phyloP scores from a whole-genome alignment of 306 rosid genomes.

The Dicorynia guianensis region DNA sequence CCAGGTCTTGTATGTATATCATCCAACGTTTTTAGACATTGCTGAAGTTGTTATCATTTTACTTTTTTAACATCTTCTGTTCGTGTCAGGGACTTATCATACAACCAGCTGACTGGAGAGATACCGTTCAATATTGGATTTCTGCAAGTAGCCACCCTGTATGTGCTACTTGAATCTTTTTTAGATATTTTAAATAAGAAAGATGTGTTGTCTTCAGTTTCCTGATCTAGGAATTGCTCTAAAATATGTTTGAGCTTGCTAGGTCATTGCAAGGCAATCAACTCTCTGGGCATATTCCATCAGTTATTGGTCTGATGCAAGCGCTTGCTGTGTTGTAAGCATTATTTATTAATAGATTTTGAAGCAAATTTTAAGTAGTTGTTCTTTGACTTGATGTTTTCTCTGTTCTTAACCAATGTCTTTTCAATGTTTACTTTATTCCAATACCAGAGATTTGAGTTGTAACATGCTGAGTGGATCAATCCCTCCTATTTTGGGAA shows the following conservation, averaged over 20 bases:
- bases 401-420: not conserved
- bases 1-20: slow-evolving; percentile 93
- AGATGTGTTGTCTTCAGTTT: not conserved
- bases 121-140: slow-evolving; percentile 88
- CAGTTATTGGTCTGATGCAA: slow-evolving; percentile 97
- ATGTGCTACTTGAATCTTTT: slow-evolving; percentile 36
- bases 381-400: not conserved
- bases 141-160: slow-evolving; percentile 88
- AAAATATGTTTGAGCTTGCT: slow-evolving; percentile 31
- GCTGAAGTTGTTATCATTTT: not conserved
- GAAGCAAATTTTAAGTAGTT: slow-evolving; percentile 14
- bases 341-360: slow-evolving; percentile 15
- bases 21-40: slow-evolving; percentile 29
- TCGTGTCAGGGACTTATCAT: slow-evolving; percentile 76
- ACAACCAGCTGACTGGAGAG: slow-evolving; percentile 76
- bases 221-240: slow-evolving; percentile 26
- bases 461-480: slow-evolving; percentile 79
- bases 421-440: not conserved
- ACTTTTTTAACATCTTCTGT: not conserved
- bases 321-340: slow-evolving; percentile 98
- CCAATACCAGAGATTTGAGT: slow-evolving; percentile 80
- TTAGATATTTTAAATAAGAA: not conserved
- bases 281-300: slow-evolving; percentile 86
- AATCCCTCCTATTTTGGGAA: slow-evolving; percentile 90
- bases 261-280: slow-evolving; percentile 94